These are phyloP conservation scores for Solanum medicagineum DNA, from an alignment of 257 asterid genomes.

Conservation along the genomic window DNA sequence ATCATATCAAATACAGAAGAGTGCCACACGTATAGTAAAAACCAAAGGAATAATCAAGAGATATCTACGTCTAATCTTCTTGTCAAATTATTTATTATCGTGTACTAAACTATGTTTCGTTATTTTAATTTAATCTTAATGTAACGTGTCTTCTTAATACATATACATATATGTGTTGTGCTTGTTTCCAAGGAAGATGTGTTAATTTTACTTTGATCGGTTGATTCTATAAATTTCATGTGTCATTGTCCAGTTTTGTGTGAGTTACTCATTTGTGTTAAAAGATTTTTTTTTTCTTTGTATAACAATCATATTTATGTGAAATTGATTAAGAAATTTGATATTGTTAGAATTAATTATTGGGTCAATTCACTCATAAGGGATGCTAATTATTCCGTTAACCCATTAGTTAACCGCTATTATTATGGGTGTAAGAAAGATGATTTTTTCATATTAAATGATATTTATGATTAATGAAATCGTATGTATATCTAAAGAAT, in stretches of 20 bases:
- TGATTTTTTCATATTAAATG: too few relatives aligned
- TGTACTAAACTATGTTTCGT: not conserved
- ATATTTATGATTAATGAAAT: too few relatives aligned
- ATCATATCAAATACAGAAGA: not conserved
- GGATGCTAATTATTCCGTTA: not conserved
- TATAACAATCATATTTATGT: not conserved
- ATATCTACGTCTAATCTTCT: not conserved
- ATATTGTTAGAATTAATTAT: not conserved
- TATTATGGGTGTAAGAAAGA: not conserved
- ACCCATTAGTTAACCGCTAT: not conserved
- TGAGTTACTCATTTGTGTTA: not conserved
- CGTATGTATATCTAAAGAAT: too few relatives aligned
- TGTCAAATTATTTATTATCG: not conserved
- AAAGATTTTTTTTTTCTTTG: not conserved
- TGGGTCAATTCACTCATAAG: not conserved
- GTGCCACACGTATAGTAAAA: not conserved
- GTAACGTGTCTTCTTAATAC: not conserved
- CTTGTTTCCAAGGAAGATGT: not conserved
- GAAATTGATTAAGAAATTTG: not conserved
- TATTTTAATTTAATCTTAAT: not conserved
- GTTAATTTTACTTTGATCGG: not conserved
- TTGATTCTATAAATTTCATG: not conserved
- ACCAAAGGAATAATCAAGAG: not conserved
- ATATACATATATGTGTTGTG: not conserved
- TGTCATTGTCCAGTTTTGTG: not conserved